Base-by-base conservation (phyloP, 164 flowering plant species). In the Dillenia turbinata region DNA sequence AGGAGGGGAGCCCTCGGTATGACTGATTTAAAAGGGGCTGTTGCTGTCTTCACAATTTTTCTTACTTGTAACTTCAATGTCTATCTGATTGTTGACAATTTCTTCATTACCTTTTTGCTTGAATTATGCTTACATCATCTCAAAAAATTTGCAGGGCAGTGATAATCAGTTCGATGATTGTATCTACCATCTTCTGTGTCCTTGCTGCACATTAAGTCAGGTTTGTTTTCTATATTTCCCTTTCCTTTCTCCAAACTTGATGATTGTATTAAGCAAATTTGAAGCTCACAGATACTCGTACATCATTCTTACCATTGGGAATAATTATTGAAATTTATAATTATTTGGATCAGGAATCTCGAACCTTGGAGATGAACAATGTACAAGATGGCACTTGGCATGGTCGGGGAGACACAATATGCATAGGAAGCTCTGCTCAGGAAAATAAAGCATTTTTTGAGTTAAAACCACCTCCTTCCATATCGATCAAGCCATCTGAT, bases 311-410 rank as follows among this genome's bases (percentile, higher is more conserved):
- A 19, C 22, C 1, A 19, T 26, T 26, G 33, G 33, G 33, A 26
- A 26, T 26, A 13, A 1, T 69, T 24, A 47, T 46, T 48, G 52
- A 49, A 54, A 54, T 54, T 26, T 9, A 13, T 33, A 64, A 49
- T 47, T 9, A 52, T 46, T 58, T 60, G 61, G 65, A 55, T 58
- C 85, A 92, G 98, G 96, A 90, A 43, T 81, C 98, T 0, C 81
- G 96, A 75, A 92, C 98, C 10, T 68, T 90, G 85, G 96, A 92
- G 73, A 90, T 90, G 80, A 92, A 92, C 76, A 92, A 92, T 69
- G 93, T 92, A 54, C 93, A 80, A 65, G 92, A 83, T 67, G 96
- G 96, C 15, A 81, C 76, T 2, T 92, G 98, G 98, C 91, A 85
- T 59, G 98, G 98, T 19, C 81, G 96, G 26, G 96, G 98, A 44